Base-by-base conservation (phyloP, 176 grass and related monocot genomes). In the Bonia amplexicaulis region DNA sequence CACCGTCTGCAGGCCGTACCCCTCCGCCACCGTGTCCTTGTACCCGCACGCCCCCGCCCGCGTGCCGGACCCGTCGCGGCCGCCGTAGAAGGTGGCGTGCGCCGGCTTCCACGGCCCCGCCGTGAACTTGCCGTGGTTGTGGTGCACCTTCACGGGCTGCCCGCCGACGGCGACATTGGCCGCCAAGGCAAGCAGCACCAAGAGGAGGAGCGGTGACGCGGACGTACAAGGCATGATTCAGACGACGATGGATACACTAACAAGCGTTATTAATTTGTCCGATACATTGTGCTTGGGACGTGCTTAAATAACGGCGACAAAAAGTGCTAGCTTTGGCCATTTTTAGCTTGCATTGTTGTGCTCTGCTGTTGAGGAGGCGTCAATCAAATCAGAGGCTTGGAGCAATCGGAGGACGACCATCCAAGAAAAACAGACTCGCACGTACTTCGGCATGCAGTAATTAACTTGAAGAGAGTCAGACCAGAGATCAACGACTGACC, bases 21-120 rank as follows among this genome's bases (percentile, higher is more conserved):
- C 95, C 62, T 95, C 81, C 41, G 79, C 79, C 12, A 84, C 61
- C 26, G 89, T 91, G 85, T 93, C 93, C 79, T 89, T 85, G 73
- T 96, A 96, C 44, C 91, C 93, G n/a, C 91, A 96, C 12, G 88
- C 86, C 13, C 93, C 93, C 8, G 74, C 89, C 76, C 75, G 85
- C 12, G 90, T 69, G 29, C 67, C 88, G 17, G 90, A 92, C 31
- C 93, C 90, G 65, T 95, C 90, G 6, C 78, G 55, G 3, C 90
- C 88, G 53, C 93, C 93, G 31, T 95, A 95, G 86, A 95, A 95
- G 19, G 90, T 92, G 6, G 93, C 93, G 55, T 95, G 93, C 31
- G 93, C 93, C 10, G 45, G 72, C 58, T 69, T 89, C 90, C 90
- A 95, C 0, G 73, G 80, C 1, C 91, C 76, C 0, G 57, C 42